Evolutionary conservation across 352 stramenopile genomes (phyloP), one percentile per base, ranked within the genome.

Genomic region (Phytophthora crassamura): DNA sequence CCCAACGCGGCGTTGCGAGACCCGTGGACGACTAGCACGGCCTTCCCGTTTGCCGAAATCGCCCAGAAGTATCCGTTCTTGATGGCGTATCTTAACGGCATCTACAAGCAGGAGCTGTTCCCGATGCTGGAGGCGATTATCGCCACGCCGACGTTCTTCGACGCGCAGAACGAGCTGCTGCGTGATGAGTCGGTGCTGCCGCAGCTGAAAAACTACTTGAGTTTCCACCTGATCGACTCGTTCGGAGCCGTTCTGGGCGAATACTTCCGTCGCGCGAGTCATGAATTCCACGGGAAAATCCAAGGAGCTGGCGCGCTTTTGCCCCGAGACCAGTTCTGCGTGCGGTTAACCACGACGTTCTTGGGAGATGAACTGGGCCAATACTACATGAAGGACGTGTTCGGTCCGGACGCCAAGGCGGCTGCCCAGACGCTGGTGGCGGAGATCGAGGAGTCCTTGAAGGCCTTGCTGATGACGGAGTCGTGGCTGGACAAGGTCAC

Each of bases 311-410:
- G 66, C 3, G 50, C 50, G 22, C 64, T 85, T 15, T 35, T 73
- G 7, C 61, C 79, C 4, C 73, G 79, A 14, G 62, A 74, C n/a
- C 50, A 84, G 55, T 90, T 78, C 34, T 90, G 82, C 46, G 81
- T 95, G 42, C 68, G 76, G 32, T 73, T 88, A 46, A 95, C 91
- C 5, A 94, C 96, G 30, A 56, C 39, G 15, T 91, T 87, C 45
- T 56, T 98, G 14, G 91, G 91, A 35, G 89, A 97, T 63, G 81
- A 94, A 52, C 52, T 98, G 32, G 91, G 91, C 5, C 78, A 96
- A 59, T 78, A 97, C 36, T 98, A 97, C 65, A 95, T 95, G 74
- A 70, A 78, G 25, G 78, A 90, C 28, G 88, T 97, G 48, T 98
- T 98, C 74, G 86, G 88, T 59, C 68, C 80, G 25, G 66, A 84